Base-by-base conservation (phyloP, 2,329 filamentous ascomycete genomes). In the Calcarisporium arbuscula region DNA sequence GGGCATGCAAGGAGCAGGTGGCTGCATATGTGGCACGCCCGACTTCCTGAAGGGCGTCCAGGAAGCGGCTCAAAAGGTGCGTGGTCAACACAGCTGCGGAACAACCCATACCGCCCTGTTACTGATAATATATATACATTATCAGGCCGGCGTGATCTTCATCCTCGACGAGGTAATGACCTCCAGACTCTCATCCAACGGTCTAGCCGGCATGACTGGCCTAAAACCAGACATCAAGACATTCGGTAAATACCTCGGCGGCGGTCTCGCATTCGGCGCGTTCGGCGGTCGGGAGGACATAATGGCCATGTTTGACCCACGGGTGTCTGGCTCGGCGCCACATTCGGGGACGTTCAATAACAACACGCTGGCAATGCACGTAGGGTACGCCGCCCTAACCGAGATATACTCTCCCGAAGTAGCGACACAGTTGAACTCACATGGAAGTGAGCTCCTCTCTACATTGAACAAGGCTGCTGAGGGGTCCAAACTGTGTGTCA, bases 141-240 rank as follows among this genome's bases (percentile, higher is more conserved):
- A 10, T 6, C 14, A 67, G 48, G 54, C 62, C 0, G 71, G 70
- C 2, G 72, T 73, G 0, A 38, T 85, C 1, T 68, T 86, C 43
- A 76, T 86, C 22, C 60, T 83, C 11, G 82, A 86, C 50, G 82
- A 86, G 55, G 80, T 85, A 6, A 80, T 83, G 70, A 83, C 80
- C 0, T 80, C 74, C 4, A 66, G 80, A 3, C 56, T 83, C 19
- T 50, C 48, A 4, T 60, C 60, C 2, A 57, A 64, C 6, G 78
- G 80, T 1, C 51, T 77, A 4, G 63, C 67, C 6, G 48, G 53
- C 3, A 40, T 57, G 16, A 39, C 61, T 18, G 61, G 56, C 3
- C 50, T 80, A 7, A 59, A 56, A 3, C 77, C 80, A 0, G 80
- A 84, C 47, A 51, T 84, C 34, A 76, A 70, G 28, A 79, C 77